Base-by-base conservation (phyloP, 176 grass and related monocot genomes). In the Aechmea fasciata region DNA sequence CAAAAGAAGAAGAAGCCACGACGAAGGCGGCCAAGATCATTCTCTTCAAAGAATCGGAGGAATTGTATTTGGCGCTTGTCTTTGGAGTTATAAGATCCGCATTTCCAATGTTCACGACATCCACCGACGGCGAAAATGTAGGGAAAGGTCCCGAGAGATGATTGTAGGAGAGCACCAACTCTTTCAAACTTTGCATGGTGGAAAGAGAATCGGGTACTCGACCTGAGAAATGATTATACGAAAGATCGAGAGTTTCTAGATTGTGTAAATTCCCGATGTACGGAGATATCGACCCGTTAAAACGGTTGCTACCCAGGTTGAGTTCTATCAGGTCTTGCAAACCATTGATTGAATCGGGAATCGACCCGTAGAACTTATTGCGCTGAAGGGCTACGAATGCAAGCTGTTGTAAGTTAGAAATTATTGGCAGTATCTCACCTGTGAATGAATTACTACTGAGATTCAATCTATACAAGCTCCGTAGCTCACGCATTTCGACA, bases 221-320 rank as follows among this genome's bases (percentile, higher is more conserved):
- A 61, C 86, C 89, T 49, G 47, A 90, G 18, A 97, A 63, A 11
- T 72, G 1, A 15, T 97, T 97, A 82, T 87, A 15, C 20, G 93
- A 97, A 72, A 97, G 90, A 85, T 97, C 89, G 85, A 97, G 84
- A 41, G 85, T 47, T 71, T 97, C 84, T 49, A 92, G 48, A 1
- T 67, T 17, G 13, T 0, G 0, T 4, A 86, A 66, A 0, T 0
- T 10, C 1, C 0, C 15, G 3, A 92, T 25, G 47, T 18, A 54
- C 18, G 71, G 62, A 50, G 86, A 84, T 76, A 96, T 81, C 52
- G 5, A 2, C 0, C 93, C 93, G 10, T 0, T 76, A 7, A 96
- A 71, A 47, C 3, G 0, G 33, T 96, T 96, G 18, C 85, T 67
- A 13, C 86, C 85, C 61, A 96, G 84, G 82, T 66, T 80, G 10